A percentile compares a stretch with the other conserved stretches of the same genome.
phyloP scores from a whole-genome alignment of 1,284 basidiomycete species.

The Trametes polyzona region DNA sequence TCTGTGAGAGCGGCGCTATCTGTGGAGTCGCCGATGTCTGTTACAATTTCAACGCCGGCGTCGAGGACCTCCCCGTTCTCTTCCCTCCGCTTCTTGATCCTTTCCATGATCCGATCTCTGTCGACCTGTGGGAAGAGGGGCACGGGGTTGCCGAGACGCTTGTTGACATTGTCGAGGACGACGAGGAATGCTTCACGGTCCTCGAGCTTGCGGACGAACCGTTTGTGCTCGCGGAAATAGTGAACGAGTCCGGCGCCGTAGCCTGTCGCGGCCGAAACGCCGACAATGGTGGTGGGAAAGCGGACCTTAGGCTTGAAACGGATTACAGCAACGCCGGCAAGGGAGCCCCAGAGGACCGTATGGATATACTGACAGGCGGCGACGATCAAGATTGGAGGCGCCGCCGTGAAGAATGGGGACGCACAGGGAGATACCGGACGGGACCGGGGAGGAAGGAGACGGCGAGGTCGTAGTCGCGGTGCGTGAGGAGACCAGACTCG shows the following conservation, averaged over 20 bases:
- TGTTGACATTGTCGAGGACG: conserved; percentile 25
- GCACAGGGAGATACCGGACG: conserved; percentile 47
- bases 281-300: conserved; percentile 18
- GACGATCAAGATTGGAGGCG: not conserved
- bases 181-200: conserved; percentile 23
- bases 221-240: conserved; percentile 18
- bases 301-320: conserved; percentile 19
- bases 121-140: conserved; percentile 18
- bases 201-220: conserved; percentile 17
- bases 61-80: conserved; percentile 20
- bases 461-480: conserved; percentile 58
- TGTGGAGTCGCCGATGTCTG: conserved; percentile 10
- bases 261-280: conserved; percentile 18
- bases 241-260: conserved; percentile 22
- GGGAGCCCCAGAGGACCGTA: conserved; percentile 22
- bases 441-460: conserved; percentile 52
- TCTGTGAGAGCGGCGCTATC: conserved; percentile 1
- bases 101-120: conserved; percentile 12
- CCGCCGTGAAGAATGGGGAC: conserved; percentile 24
- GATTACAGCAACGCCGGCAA: conserved; percentile 13
- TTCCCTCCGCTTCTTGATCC: conserved; percentile 17
- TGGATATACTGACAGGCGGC: conserved; percentile 28
- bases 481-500: conserved; percentile 55
- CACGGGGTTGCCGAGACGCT: conserved; percentile 14
- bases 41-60: conserved; percentile 12